A percentile compares a stretch with the other conserved stretches of the same genome.
phyloP scores from a whole-genome alignment of 73 alveolate genomes.

The Paramecium tetraurelia region DNA sequence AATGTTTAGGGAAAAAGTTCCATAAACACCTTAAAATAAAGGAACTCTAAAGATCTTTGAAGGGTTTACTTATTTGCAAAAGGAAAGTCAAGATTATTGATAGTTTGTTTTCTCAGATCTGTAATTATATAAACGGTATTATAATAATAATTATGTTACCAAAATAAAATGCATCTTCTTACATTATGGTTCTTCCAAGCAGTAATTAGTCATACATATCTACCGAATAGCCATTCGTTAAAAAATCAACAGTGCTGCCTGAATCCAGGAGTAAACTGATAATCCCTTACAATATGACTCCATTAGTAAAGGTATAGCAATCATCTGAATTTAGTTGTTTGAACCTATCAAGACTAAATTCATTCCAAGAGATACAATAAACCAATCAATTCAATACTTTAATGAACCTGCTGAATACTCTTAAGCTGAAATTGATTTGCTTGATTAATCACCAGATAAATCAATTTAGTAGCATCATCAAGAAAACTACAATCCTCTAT shows the following conservation, averaged over 20 bases:
- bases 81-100: neutral
- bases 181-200: neutral
- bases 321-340: neutral
- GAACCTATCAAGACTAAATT: constrained; percentile 28
- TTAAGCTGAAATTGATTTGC: neutral
- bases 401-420: constrained; percentile 42
- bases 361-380: neutral
- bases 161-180: neutral
- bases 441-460: constrained; percentile 2
- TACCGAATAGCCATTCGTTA: neutral
- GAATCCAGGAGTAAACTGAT: neutral
- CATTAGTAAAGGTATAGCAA: neutral
- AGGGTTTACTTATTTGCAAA: neutral
- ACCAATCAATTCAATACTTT: neutral
- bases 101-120: neutral
- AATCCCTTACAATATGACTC: constrained; percentile 43
- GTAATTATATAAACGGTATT: neutral
- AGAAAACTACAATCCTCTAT: neutral
- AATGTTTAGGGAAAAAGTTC: neutral
- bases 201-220: neutral
- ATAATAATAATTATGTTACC: neutral
- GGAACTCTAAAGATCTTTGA: neutral
- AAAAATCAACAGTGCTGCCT: neutral
- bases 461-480: neutral
- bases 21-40: neutral